A percentile compares a stretch with the other conserved stretches of the same genome.
phyloP scores from a whole-genome alignment of 352 stramenopile genomes.

The Globisporangium iwayamae region DNA sequence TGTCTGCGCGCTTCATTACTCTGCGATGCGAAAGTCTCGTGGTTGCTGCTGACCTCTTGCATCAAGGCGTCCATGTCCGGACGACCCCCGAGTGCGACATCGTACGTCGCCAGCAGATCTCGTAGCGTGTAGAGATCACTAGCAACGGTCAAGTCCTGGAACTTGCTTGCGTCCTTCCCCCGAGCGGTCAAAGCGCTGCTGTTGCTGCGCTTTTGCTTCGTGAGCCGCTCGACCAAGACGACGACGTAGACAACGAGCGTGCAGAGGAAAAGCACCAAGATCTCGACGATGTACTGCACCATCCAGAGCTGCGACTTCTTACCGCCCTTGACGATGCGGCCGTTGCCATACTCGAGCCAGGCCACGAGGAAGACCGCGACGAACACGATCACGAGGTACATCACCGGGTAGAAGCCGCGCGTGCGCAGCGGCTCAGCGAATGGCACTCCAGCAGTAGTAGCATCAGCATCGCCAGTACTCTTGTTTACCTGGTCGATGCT shows the following conservation, averaged over 20 bases:
- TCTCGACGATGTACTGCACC: constrained; percentile 26
- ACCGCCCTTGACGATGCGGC: constrained; percentile 20
- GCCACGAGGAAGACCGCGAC: constrained; percentile 18
- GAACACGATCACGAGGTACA: constrained; percentile 20
- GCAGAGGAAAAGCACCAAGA: constrained; percentile 21
- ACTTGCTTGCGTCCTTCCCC: neutral
- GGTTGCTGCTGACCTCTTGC: constrained; percentile 18
- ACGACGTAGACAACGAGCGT: constrained; percentile 6
- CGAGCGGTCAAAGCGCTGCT: too few species aligned
- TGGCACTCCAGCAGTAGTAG: neutral
- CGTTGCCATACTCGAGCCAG: constrained; percentile 24
- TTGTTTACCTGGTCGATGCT: neutral
- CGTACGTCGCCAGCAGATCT: constrained; percentile 27
- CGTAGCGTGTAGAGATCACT: constrained; percentile 22
- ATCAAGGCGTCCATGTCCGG: constrained; percentile 35
- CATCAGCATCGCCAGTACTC: neutral
- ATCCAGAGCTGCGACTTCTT: constrained; percentile 32
- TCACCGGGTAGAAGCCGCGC: neutral
- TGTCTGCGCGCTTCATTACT: neutral
- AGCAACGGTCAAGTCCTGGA: neutral
- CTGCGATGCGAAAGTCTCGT: constrained; percentile 6
- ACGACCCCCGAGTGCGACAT: constrained; percentile 24
- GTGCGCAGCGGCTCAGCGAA: constrained; percentile 25
- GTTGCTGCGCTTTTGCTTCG: constrained; percentile 2
- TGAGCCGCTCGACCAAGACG: constrained; percentile 4